Conservation (phyloP, 192 early-diverging fungal genomes). For the Coemansia sp. region DNA sequence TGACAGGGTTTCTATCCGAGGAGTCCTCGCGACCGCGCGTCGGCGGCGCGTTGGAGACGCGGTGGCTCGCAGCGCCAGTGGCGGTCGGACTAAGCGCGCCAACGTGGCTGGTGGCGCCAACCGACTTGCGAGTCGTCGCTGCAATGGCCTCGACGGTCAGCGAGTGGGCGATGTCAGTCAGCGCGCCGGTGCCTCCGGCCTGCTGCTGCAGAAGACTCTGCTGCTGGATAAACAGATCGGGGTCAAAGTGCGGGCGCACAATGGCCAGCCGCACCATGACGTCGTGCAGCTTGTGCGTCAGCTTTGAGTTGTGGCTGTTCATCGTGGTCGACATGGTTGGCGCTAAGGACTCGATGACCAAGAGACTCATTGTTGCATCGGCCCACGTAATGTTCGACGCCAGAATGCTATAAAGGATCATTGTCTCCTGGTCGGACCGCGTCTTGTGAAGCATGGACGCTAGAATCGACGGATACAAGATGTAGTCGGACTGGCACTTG, state of each 20-base stretch:
- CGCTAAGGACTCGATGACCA: conserved; percentile 52
- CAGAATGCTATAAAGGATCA: conserved; percentile 45
- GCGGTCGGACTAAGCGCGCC: neutral
- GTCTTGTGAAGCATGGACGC: conserved; percentile 50
- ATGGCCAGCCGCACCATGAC: conserved; percentile 50
- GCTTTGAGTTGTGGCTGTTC: conserved; percentile 44
- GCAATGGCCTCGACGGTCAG: conserved; percentile 43
- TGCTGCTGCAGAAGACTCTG: conserved; percentile 29
- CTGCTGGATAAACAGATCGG: conserved; percentile 52
- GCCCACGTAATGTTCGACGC: conserved; percentile 50
- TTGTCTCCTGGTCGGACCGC: conserved; percentile 49
- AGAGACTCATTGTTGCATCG: conserved; percentile 42
- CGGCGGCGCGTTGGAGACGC: conserved; percentile 38
- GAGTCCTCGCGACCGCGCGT: conserved; percentile 44
- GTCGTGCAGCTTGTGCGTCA: conserved; percentile 50
- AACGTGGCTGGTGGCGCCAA: conserved; percentile 14
- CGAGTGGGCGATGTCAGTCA: conserved; percentile 28
- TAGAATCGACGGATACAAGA: conserved; percentile 50
- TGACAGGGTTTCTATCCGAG: conserved; percentile 17
- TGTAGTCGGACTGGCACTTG: conserved; percentile 48
- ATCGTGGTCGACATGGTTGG: conserved; percentile 37
- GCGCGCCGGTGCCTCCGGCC: conserved; percentile 6
- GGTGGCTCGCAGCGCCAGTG: conserved; percentile 10
- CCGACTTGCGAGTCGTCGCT: conserved; percentile 42
- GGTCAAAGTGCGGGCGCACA: conserved; percentile 52